A percentile compares a stretch with the other conserved stretches of the same genome.
Conservation (phyloP, 225 moss, liverwort and hornwort species). For the Antitrichia curtipendula region DNA sequence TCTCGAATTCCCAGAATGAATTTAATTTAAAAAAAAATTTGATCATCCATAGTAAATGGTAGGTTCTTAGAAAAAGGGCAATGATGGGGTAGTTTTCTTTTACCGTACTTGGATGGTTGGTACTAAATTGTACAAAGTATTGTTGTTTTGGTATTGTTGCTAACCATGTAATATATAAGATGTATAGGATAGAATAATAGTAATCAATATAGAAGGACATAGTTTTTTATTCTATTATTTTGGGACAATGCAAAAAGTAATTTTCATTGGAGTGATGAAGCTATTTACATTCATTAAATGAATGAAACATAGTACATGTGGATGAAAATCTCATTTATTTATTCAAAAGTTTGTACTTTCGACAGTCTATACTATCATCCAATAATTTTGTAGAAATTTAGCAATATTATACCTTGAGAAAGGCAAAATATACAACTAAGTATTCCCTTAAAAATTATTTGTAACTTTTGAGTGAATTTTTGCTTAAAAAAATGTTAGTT, state of each 20-base stretch:
- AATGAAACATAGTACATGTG: neutral
- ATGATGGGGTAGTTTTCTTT: neutral
- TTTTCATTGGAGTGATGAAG: neutral
- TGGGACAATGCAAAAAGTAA: neutral
- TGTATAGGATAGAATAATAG: too few relatives aligned
- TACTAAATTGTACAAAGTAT: neutral
- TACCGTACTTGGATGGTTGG: rapidly evolving
- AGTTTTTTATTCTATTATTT: neutral
- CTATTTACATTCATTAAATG: neutral
- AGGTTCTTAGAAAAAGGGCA: too few relatives aligned
- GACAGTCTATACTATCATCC: too few relatives aligned
- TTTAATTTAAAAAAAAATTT: too few relatives aligned
- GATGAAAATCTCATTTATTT: neutral
- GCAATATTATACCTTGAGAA: neutral
- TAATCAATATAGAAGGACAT: neutral
- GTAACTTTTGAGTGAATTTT: neutral
- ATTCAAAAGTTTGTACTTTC: neutral
- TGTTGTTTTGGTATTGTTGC: neutral
- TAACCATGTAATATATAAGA: neutral
- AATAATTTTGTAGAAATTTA: neutral
- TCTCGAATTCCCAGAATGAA: too few relatives aligned
- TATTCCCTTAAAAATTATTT: neutral
- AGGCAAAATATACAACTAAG: neutral
- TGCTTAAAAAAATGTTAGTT: neutral
- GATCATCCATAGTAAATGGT: too few relatives aligned